Base-by-base conservation (phyloP, 305 asterid genomes). In the Plantago lanceolata region DNA sequence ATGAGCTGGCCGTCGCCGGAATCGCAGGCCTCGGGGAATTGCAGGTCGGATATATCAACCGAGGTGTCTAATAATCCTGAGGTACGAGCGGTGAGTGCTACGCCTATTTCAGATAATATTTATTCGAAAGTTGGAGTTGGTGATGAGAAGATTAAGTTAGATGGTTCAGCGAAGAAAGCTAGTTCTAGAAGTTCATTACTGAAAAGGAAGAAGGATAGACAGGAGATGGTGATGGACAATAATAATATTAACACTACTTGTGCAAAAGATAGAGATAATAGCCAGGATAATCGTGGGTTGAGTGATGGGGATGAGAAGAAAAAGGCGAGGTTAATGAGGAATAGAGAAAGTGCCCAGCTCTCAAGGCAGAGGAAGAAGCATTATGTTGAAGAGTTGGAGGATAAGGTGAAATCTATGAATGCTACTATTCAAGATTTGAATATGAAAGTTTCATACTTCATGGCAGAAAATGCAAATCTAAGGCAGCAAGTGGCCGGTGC, bases 261-360 rank as follows among this genome's bases (percentile, higher is more conserved):
- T 20, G 49, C 49, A n/a, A 52, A 20, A 29, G 63, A 33, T 73
- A 19, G 78, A 21, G 59, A 69, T 61, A 60, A 69, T 74, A 24
- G 28, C 28, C n/a, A n/a, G n/a, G n/a, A n/a, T n/a, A n/a, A n/a
- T n/a, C n/a, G n/a, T n/a, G n/a, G n/a, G n/a, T n/a, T n/a, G n/a
- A n/a, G n/a, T n/a, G 40, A 33, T 26, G 94, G 66, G 18, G 94
- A 78, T 35, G 94, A 77, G 74, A 90, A 78, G 71, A 84, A 66
- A 74, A 84, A 79, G 72, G 88, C 90, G 0, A 84, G 96, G 78
- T 73, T 88, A 72, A 73, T 84, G 71, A 84, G 97, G 87, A 90
- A 90, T 57, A 81, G 97, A 63, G 97, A 90, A 76, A 90, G 97
- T 81, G 97, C 97, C 17, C 97, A 85, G 20, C 71, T 90, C 44